These are phyloP conservation scores for Phytophthora niederhauseri DNA, from an alignment of 352 stramenopile genomes.

Conservation along the genomic window DNA sequence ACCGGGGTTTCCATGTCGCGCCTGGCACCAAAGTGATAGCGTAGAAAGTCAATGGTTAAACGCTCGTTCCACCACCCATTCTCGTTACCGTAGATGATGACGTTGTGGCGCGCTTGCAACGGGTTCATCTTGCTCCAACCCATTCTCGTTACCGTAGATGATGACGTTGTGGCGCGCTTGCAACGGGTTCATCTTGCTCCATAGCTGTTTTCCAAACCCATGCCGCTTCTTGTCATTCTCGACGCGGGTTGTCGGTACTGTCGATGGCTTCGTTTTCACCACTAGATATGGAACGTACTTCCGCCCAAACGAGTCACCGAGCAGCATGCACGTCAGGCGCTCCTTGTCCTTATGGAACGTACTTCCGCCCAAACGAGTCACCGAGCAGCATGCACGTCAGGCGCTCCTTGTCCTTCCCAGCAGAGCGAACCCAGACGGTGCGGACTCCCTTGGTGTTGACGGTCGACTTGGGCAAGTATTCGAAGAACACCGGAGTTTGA, in stretches of 20 bases:
- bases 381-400: conserved; percentile 23
- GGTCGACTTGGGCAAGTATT: conserved; percentile 16
- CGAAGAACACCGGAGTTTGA: conserved; percentile 24
- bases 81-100: conserved; percentile 4
- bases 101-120: neutral
- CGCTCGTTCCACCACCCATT: conserved; percentile 1
- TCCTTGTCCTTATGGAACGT: too few relatives aligned
- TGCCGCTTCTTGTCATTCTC: neutral
- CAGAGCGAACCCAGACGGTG: conserved; percentile 12
- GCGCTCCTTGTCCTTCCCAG: conserved; percentile 15
- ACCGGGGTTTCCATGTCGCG: neutral
- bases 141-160: too few relatives aligned
- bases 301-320: too few relatives aligned
- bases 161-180: too few relatives aligned
- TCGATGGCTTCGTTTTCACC: neutral
- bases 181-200: too few relatives aligned
- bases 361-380: neutral
- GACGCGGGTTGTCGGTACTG: neutral
- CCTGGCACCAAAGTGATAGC: neutral
- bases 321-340: too few relatives aligned
- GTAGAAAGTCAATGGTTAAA: neutral
- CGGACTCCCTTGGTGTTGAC: conserved; percentile 3
- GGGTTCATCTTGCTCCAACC: too few relatives aligned
- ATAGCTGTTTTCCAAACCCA: neutral
- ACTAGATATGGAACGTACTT: too few relatives aligned